Base-by-base conservation (phyloP, 164 flowering plant genomes). In the Amborella trichopoda region DNA sequence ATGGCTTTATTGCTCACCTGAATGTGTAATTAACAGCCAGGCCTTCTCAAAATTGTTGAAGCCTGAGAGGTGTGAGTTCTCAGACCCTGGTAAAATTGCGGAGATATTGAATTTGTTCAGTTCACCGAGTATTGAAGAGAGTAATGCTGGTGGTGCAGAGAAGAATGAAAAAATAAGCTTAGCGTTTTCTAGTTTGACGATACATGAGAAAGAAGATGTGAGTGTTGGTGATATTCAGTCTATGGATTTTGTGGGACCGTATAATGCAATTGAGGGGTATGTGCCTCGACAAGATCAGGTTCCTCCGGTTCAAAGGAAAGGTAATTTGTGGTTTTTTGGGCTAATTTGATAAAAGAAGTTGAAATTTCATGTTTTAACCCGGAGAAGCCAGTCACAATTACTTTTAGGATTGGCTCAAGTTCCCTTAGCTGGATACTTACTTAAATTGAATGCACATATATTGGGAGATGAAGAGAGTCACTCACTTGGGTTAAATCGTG, bases 221-320 rank as follows among this genome's bases (percentile, higher is more conserved):
- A 45, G 46, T 19, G 59, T 5, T 28, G 93, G 83, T 59, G 74
- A 69, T 23, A 65, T 78, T 52, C 49, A 72, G 9, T 13, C 74
- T 45, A 80, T 71, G 37, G 69, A 77, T 30, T 85, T 83, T 82
- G 33, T 72, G 46, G 98, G 96, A 22, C 82, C 95, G 0, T 68
- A 88, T 1, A 68, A 78, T 78, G 94, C 99, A 3, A 78, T 91
- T 55, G 99, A 91, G 55, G 99, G 99, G 13, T 87, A 84, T 68
- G 86, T 84, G 46, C 96, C 99, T 2, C 50, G 56, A 49, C 52
- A 49, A 16, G 73, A 80, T 28, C 46, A 28, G 1, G 58, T 25
- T 13, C 14, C 42, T 11, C 58, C 34, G 9, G 34, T 30, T 30
- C n/a, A n/a, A n/a, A n/a, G n/a, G n/a, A n/a, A n/a, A n/a, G n/a